Evolutionary conservation across 1,139 yeast species (phyloP), one percentile per base, ranked within the genome.

Genomic region (Pichia sp.): DNA sequence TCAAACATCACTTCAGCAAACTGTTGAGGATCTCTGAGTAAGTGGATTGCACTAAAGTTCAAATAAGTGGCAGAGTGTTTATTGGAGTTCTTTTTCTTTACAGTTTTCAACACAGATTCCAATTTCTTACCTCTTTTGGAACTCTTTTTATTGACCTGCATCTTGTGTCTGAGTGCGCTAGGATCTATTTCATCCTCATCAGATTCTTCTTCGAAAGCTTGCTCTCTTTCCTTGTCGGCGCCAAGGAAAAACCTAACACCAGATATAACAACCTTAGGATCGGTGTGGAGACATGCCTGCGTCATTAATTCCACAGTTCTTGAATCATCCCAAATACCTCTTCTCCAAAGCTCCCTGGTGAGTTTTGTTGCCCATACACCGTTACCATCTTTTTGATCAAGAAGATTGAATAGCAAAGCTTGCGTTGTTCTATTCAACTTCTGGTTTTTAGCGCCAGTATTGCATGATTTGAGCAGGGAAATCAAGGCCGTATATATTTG

Each of bases 251-350:
- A 93, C 65, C 83, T 77, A 40, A 90, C 95, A 56, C 97, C 99
- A 2, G 97, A 88, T 57, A 86, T 75, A 11, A 96, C 88, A 53
- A 93, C 95, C 72, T 93, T 93, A 13, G 84, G 79, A 64, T 92
- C 96, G 10, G 87, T 83, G 67, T 90, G 97, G 57, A 88, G 72
- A 1, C 97, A 90, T 1, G 98, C 97, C 65, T 90, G 95, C 2
- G 96, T 87, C 98, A 95, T 92, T 65, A 93, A 83, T 71, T 93
- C 99, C 29, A 93, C 96, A 0, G 98, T 87, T 64, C 98, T 78
- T 1, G 96, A 81, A 71, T 93, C 99, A 70, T 90, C 97, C 99
- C 99, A 93, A 58, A 93, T 87, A 66, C 96, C 96, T 67, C 98
- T 79, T 74, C 96, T 81, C 99, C 99, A 93, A 54, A 93, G 77